Percentiles rank a stretch among this genome's conserved stretches.
Evolutionary conservation across 345 rosid genomes (phyloP).

Genomic region (Erysimum cheiranthoides): DNA sequence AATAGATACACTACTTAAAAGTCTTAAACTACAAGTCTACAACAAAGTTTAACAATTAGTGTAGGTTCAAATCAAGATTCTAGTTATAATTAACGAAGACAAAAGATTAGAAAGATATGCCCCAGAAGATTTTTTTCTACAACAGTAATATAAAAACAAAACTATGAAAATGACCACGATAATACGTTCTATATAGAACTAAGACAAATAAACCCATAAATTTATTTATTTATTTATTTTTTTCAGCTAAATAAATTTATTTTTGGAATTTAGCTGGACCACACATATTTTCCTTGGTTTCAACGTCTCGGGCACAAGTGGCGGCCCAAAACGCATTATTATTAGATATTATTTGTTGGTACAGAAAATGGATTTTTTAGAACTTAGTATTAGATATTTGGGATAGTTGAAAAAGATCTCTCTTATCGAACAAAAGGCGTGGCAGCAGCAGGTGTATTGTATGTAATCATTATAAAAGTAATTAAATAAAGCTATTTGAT

Average conservation of each 20-base stretch:
- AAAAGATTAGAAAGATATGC: neutral
- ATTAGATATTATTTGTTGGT: constrained; percentile 2
- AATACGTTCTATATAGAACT: constrained; percentile 12
- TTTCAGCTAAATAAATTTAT: too few relatives aligned
- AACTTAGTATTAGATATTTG: constrained; percentile 21
- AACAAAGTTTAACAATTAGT: neutral
- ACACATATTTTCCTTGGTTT: constrained; percentile 30
- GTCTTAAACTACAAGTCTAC: neutral
- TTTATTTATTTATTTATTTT: too few relatives aligned
- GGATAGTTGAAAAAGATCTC: constrained; percentile 18
- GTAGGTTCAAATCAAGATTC: neutral
- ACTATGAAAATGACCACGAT: constrained; percentile 18
- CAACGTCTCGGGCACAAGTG: constrained; percentile 38
- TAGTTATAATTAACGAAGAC: neutral
- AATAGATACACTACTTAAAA: neutral
- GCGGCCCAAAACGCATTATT: constrained; percentile 33
- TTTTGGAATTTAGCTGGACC: constrained; percentile 38
- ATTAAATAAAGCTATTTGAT: neutral
- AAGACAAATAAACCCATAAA: constrained; percentile 23
- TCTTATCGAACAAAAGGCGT: constrained; percentile 16
- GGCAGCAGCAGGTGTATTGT: constrained; percentile 19
- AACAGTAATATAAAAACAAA: neutral
- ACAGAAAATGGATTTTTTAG: neutral
- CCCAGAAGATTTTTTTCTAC: neutral
- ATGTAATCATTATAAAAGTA: constrained; percentile 11